Percentiles rank a stretch among this genome's conserved stretches.
Conservation (phyloP, 225 moss, liverwort and hornwort species). For the Thuidium tamariscinum region DNA sequence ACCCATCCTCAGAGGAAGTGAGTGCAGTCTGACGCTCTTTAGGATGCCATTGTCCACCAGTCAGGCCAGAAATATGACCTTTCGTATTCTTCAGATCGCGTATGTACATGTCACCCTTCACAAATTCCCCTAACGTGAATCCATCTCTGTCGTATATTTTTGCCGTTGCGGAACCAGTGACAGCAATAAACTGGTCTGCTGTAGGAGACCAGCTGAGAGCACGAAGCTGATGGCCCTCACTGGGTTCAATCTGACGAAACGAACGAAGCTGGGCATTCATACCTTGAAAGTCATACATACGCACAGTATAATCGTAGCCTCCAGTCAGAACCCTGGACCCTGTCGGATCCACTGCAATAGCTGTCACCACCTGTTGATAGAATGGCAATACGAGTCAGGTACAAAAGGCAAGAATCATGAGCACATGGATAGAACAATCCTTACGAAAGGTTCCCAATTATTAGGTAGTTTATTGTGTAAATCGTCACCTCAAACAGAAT, state of each 20-base stretch:
- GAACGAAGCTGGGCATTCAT: slow-evolving; percentile 93
- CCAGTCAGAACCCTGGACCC: slow-evolving; percentile 92
- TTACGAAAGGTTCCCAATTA: background rate
- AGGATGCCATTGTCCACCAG: slow-evolving; percentile 98
- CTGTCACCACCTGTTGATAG: slow-evolving; percentile 65
- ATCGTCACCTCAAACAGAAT: background rate
- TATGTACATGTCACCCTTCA: slow-evolving; percentile 99
- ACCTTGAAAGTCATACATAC: slow-evolving; percentile 98
- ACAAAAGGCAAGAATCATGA: background rate
- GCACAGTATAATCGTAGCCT: slow-evolving; percentile 76
- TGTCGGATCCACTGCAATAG: slow-evolving; percentile 96
- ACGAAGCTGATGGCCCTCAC: slow-evolving; percentile 97
- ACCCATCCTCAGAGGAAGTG: slow-evolving; percentile 98
- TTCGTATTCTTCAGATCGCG: slow-evolving; percentile 96
- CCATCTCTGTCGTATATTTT: slow-evolving; percentile 98
- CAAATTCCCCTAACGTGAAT: slow-evolving; percentile 84
- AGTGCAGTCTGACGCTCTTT: slow-evolving; percentile 82
- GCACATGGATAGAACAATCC: background rate
- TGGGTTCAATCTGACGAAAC: slow-evolving; percentile 93
- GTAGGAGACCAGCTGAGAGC: slow-evolving; percentile 98
- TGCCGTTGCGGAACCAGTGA: slow-evolving; percentile 90
- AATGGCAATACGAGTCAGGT: background rate
- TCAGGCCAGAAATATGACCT: slow-evolving; percentile 96
- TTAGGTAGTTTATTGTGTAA: background rate
- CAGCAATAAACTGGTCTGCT: slow-evolving; percentile 85